These are phyloP conservation scores for Grosmannia huntii DNA, from an alignment of 2,329 filamentous ascomycete species.

Conservation along the genomic window DNA sequence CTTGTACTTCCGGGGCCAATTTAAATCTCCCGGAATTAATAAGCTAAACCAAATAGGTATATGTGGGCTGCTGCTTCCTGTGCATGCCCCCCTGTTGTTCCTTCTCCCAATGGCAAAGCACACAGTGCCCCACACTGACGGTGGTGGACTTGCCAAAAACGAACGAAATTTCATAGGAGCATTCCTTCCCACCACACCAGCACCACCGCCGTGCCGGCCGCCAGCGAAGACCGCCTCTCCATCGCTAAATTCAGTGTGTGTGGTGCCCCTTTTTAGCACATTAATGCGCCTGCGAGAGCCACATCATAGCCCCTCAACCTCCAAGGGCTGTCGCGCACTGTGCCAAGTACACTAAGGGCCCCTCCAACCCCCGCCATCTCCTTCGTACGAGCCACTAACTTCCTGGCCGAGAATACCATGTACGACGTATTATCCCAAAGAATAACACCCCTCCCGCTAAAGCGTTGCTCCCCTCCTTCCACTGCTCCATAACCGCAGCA, in stretches of 20 bases:
- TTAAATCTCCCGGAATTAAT: slow-evolving; percentile 13
- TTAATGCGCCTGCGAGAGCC: background rate
- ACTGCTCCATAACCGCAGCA: slow-evolving; percentile 4
- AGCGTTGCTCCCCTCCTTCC: slow-evolving; percentile 4
- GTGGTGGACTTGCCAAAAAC: background rate
- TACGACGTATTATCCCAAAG: background rate
- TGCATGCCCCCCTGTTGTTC: background rate
- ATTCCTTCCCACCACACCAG: background rate
- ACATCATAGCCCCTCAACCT: background rate
- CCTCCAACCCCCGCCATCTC: slow-evolving; percentile 13
- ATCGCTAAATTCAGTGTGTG: background rate
- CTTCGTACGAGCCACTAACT: slow-evolving; percentile 6
- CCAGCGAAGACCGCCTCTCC: background rate
- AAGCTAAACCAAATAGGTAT: slow-evolving; percentile 8
- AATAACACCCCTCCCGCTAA: slow-evolving; percentile 13
- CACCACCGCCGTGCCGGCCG: background rate
- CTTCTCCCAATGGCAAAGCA: background rate
- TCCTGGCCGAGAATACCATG: background rate
- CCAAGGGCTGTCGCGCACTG: background rate
- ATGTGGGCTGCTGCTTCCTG: slow-evolving; percentile 7
- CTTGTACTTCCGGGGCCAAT: slow-evolving; percentile 9
- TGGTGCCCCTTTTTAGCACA: background rate
- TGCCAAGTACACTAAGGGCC: background rate
- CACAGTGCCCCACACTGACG: slow-evolving; percentile 6
- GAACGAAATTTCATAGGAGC: background rate